These are phyloP conservation scores for Globisporangium alternatum DNA, from an alignment of 352 stramenopile genomes.

Conservation along the genomic window DNA sequence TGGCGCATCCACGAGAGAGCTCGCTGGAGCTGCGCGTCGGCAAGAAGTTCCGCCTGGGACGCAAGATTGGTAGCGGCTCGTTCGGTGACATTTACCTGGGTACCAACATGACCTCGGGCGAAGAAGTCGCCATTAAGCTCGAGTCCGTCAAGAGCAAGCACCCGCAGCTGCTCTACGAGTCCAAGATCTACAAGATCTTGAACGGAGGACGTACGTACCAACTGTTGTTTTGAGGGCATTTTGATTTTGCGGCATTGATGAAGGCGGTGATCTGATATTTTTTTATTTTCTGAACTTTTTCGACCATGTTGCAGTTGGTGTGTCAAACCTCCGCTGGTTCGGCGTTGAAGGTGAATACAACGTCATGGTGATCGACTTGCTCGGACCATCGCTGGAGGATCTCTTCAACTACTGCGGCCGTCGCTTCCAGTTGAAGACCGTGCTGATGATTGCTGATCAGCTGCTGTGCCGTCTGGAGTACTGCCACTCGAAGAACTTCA, in stretches of 20 bases:
- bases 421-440: slow-evolving; percentile 94
- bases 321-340: slow-evolving; percentile 99
- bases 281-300: background rate
- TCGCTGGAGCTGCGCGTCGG: slow-evolving; percentile 97
- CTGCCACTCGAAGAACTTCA: slow-evolving; percentile 89
- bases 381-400: slow-evolving; percentile 93
- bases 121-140: slow-evolving; percentile 99
- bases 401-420: slow-evolving; percentile 89
- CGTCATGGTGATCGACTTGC: slow-evolving; percentile 99
- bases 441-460: slow-evolving; percentile 93
- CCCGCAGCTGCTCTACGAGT: slow-evolving; percentile 99
- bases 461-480: slow-evolving; percentile 85
- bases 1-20: slow-evolving; percentile 67
- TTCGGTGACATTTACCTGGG: slow-evolving; percentile 99
- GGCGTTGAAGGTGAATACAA: slow-evolving; percentile 99
- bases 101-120: slow-evolving; percentile 99
- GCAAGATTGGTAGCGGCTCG: slow-evolving; percentile 98
- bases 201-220: slow-evolving; percentile 94
- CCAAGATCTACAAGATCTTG: slow-evolving; percentile 99
- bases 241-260: background rate
- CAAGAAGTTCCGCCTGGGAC: slow-evolving; percentile 99
- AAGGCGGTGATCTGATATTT: background rate
- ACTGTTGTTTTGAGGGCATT: background rate
- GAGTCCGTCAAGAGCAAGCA: slow-evolving; percentile 97
- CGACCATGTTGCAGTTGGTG: slow-evolving; percentile 87